Percentiles rank a stretch among this genome's conserved stretches.
phyloP scores from a whole-genome alignment of 495 filamentous ascomycete species.

The Penicillium soppii region DNA sequence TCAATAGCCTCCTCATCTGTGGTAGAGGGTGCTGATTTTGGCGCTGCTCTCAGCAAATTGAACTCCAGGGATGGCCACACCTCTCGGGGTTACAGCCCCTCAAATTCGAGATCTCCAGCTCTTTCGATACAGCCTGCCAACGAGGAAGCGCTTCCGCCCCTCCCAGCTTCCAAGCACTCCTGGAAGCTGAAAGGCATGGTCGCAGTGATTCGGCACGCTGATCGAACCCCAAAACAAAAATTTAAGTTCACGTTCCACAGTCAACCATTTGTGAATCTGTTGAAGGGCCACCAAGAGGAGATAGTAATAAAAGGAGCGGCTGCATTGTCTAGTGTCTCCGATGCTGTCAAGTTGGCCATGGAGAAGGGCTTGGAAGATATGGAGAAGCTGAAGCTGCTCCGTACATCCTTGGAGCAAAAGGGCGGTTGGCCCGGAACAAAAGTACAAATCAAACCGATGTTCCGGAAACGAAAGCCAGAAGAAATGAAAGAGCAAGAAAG shows the following conservation, averaged over 20 bases:
- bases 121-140: slow-evolving; percentile 28
- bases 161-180: slow-evolving; percentile 87
- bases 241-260: slow-evolving; percentile 99
- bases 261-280: slow-evolving; percentile 88
- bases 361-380: slow-evolving; percentile 77
- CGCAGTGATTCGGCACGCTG: slow-evolving; percentile 91
- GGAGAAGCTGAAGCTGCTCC: slow-evolving; percentile 78
- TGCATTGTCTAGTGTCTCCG: slow-evolving; percentile 82
- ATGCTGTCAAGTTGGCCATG: slow-evolving; percentile 78
- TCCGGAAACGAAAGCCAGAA: slow-evolving; percentile 73
- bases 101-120: slow-evolving; percentile 32
- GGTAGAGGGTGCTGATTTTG: slow-evolving; percentile 36
- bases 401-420: slow-evolving; percentile 86
- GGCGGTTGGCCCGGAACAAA: slow-evolving; percentile 93
- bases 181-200: slow-evolving; percentile 99
- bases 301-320: slow-evolving; percentile 90
- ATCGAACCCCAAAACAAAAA: slow-evolving; percentile 97
- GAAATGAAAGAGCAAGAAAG: slow-evolving; percentile 39
- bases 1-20: slow-evolving; percentile 53
- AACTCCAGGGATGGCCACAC: slow-evolving; percentile 25
- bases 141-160: slow-evolving; percentile 49
- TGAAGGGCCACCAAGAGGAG: slow-evolving; percentile 94
- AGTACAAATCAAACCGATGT: slow-evolving; percentile 99
- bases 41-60: slow-evolving; percentile 15
- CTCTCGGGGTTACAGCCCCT: slow-evolving; percentile 25